Conservation (phyloP, 2,329 filamentous ascomycete genomes). For the Cladosporium colombiae region DNA sequence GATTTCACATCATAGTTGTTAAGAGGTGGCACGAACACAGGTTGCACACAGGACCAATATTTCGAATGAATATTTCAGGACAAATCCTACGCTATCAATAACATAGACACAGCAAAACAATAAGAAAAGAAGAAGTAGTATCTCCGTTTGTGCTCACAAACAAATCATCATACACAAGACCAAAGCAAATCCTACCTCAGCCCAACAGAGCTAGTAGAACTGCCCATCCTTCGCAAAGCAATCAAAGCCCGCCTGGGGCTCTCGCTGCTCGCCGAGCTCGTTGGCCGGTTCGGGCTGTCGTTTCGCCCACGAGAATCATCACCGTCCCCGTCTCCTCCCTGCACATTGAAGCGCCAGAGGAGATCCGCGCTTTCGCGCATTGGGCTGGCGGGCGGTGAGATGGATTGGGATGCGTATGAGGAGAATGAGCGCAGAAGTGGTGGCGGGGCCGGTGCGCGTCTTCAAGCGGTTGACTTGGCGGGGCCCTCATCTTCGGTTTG, state of each 20-base stretch:
- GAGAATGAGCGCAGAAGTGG: conserved; percentile 11
- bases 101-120: background rate
- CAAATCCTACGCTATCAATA: conserved; percentile 1
- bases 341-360: conserved; percentile 16
- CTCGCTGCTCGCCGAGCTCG: conserved; percentile 26
- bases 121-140: background rate
- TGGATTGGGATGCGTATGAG: background rate
- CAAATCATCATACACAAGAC: background rate
- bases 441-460: conserved; percentile 18
- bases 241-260: conserved; percentile 24
- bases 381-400: conserved; percentile 19
- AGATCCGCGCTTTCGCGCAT: conserved; percentile 19
- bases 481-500: background rate
- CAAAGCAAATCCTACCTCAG: conserved; percentile 19
- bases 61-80: background rate
- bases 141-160: background rate
- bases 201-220: conserved; percentile 23
- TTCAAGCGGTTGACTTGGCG: conserved; percentile 6
- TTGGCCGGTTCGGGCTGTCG: conserved; percentile 19
- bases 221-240: conserved; percentile 18
- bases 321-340: conserved; percentile 23
- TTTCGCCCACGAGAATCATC: conserved; percentile 20
- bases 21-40: background rate
- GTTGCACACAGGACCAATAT: background rate
- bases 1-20: too few species aligned